Evolutionary conservation across 352 stramenopile genomes (phyloP), one percentile per base, ranked within the genome.

Genomic region (Phytophthora capsici): DNA sequence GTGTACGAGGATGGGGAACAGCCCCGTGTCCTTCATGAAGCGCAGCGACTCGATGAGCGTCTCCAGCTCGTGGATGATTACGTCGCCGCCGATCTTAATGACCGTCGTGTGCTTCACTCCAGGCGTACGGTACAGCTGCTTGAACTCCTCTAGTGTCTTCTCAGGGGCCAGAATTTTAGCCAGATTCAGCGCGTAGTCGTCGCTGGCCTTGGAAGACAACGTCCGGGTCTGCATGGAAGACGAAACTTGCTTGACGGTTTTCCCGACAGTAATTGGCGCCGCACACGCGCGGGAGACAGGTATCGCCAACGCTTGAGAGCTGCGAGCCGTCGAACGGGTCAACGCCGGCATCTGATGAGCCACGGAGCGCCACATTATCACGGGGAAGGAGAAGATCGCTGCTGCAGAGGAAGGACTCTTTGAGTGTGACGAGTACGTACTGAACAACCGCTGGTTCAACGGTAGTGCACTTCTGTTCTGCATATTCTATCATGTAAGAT

Each of bases 1-100:
- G 55, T 97, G 90, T 59, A 97, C 89, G 13, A 97, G 61, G 43
- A 97, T 93, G 32, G 88, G 86, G 71, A 91, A 93, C 7, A 97
- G 74, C 1, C 89, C 88, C 6, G 83, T 86, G 34, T 94, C 79
- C 51, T 90, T 81, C 68, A 97, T 86, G 61, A 94, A 95, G 49
- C 84, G 73, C 50, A 94, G 78, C 54, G 87, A 95, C 41, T 89
- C 74, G 22, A 94, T 84, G 37, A 97, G 85, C 69, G 82, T 90
- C 44, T 91, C 82, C 26, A 96, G 80, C 66, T 97, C 88, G 57
- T 94, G 80, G 65, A 94, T 86, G 52, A 97, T 89, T 26, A 97
- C 87, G 34, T 96, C 89, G 26, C 89, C 89, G 50, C 89, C 89
- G 49, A 96, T 94, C 69, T 97, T 97, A 60, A 97, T 95, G 8